Base-by-base conservation (phyloP, 495 filamentous ascomycete genomes). In the Chaetomium cochliodes region DNA sequence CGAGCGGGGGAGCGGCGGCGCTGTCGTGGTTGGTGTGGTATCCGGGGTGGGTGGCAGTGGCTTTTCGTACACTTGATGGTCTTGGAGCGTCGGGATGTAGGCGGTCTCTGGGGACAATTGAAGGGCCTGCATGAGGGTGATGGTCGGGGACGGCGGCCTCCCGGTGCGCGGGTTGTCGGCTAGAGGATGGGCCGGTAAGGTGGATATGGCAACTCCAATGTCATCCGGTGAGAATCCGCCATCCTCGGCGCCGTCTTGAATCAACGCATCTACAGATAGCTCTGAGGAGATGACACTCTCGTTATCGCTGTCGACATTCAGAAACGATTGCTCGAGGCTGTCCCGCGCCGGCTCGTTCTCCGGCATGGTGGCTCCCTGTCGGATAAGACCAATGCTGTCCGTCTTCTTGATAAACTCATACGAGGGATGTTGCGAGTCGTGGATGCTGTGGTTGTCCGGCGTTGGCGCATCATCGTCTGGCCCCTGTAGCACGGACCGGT, bases 271-370 rank as follows among this genome's bases (percentile, higher is more conserved):
- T 9, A 86, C 79, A 1, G 93, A 94, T 33, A 93, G 65, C 62
- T 96, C 90, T 13, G 91, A 92, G 16, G 91, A 93, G 16, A 93
- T 75, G 64, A 90, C 91, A 60, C 89, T 93, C 30, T 87, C 78
- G 64, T 86, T 80, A 67, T 91, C 87, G 65, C 87, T 87, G 28
- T 87, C 85, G 53, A 86, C 82, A 26, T 90, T 81, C 64, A 91
- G 71, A 67, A 90, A 91, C 3, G 87, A 87, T 26, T 84, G 71
- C 57, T 87, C 82, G n/a, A 64, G 30, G 41, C 74, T 73, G 22
- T 65, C 70, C 15, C 70, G 68, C 2, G 41, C 23, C 8, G 37
- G 53, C 9, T 64, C 59, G 12, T 30, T 50, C 18, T 26, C 13
- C 2, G 70, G 69, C 18, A 63, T 30, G 12, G 74, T 74, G 41